Evolutionary conservation across 768 basidiomycete species (phyloP).

Genomic region (Cystofilobasidium macerans): DNA sequence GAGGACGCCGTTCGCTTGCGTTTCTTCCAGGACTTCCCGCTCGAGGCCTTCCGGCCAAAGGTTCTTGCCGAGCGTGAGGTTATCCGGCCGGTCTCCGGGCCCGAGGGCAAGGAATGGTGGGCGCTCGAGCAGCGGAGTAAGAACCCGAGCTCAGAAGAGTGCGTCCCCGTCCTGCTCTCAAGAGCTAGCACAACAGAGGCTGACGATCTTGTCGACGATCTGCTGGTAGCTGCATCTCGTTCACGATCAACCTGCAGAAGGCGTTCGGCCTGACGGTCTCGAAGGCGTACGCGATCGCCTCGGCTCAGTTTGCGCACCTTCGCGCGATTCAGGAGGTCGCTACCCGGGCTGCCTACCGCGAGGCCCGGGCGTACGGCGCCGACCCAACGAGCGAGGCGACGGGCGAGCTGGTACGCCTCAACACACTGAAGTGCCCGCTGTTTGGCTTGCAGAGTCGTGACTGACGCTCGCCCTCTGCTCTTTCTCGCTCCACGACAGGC

Average conservation of each 20-base stretch:
- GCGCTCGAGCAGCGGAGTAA: constrained; percentile 66
- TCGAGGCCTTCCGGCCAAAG: constrained; percentile 76
- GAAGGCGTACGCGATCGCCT: constrained; percentile 64
- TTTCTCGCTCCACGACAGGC: not conserved
- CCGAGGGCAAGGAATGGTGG: constrained; percentile 59
- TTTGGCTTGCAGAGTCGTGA: not conserved
- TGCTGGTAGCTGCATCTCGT: constrained; percentile 58
- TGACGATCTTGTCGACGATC: not conserved
- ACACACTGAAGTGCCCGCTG: not conserved
- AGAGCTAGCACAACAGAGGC: not conserved
- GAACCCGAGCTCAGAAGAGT: constrained; percentile 87
- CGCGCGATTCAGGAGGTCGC: constrained; percentile 74
- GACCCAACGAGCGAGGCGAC: constrained; percentile 49
- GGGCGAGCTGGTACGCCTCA: constrained; percentile 15
- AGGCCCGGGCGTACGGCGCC: constrained; percentile 67
- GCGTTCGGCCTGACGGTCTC: constrained; percentile 55
- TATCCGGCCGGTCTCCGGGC: constrained; percentile 49
- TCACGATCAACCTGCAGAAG: constrained; percentile 64
- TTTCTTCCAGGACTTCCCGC: constrained; percentile 93
- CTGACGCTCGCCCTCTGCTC: not conserved
- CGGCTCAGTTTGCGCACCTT: constrained; percentile 77
- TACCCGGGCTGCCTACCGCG: constrained; percentile 60
- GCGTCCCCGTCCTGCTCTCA: constrained; percentile 36
- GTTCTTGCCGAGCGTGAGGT: constrained; percentile 57
- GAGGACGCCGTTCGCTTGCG: constrained; percentile 78